These are phyloP conservation scores for Chloropicon primus DNA, from an alignment of 139 green algal species.

Conservation along the genomic window DNA sequence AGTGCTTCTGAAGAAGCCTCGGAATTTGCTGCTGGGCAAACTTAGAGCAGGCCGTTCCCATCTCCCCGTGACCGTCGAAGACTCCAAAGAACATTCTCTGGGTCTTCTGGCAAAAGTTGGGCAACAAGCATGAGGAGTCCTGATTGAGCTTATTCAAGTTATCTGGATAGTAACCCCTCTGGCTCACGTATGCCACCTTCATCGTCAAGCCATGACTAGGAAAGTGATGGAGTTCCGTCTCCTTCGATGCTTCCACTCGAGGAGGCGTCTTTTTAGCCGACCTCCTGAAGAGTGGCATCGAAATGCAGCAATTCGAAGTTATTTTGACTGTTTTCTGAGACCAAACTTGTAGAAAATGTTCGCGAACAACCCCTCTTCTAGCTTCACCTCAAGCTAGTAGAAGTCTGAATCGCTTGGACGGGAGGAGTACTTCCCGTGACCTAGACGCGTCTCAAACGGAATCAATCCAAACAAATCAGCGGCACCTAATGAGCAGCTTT, in stretches of 20 bases:
- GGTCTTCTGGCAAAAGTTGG: constrained; percentile 43
- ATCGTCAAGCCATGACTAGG: constrained; percentile 34
- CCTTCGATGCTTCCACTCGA: not conserved
- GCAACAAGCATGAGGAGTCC: constrained; percentile 53
- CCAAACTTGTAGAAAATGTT: not conserved
- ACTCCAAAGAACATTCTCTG: constrained; percentile 57
- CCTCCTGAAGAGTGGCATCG: not conserved
- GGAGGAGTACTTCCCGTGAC: too few species aligned
- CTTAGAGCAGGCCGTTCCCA: constrained; percentile 47
- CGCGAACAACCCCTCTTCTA: not conserved
- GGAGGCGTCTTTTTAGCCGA: not conserved
- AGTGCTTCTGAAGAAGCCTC: constrained; percentile 14
- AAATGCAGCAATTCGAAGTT: not conserved
- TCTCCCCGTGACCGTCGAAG: constrained; percentile 76
- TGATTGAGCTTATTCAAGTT: constrained; percentile 75
- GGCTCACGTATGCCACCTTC: constrained; percentile 62
- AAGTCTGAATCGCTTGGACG: not conserved
- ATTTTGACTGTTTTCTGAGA: not conserved
- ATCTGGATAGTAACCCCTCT: constrained; percentile 82
- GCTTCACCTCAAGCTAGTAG: not conserved
- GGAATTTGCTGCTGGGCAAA: constrained; percentile 17
- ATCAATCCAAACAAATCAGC: too few species aligned
- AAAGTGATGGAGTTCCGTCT: constrained; percentile 8
- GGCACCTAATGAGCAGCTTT: too few species aligned
- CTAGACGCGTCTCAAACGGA: too few species aligned